Base-by-base conservation (phyloP, 108 stramenopile species). In the Phaeodactylum tricornutum region DNA sequence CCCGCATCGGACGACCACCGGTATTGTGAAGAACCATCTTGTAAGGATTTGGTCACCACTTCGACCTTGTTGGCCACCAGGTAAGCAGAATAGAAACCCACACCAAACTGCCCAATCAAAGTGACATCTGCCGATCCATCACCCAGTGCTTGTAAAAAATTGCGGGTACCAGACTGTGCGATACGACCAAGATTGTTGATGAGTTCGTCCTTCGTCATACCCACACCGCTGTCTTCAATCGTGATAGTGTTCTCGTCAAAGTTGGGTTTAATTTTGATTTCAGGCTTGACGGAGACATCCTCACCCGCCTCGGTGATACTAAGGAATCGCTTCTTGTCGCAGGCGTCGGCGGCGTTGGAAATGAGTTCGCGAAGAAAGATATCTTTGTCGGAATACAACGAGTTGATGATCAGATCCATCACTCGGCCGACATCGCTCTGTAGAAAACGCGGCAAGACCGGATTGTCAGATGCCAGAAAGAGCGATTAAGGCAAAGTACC, bases 401-500 rank as follows among this genome's bases (percentile, higher is more conserved):
- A 88, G 67, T 98, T 95, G 81, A 98, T 98, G 68, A 98, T 98
- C 64, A 98, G 84, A 61, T 96, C 95, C 95, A 98, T 96, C 30
- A 96, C 93, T 1, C 94, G 81, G 21, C 83, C 83, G 38, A 94
- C 91, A 54, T 98, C 94, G 27, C 94, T 93, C 56, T 86, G 47
- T 30, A 34, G 33, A n/a, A n/a, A n/a, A n/a, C n/a, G n/a, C n/a
- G n/a, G n/a, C n/a, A n/a, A n/a, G n/a, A n/a, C n/a, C n/a, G n/a
- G n/a, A n/a, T n/a, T n/a, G n/a, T n/a, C n/a, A n/a, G n/a, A n/a
- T n/a, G n/a, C n/a, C n/a, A n/a, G n/a, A n/a, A n/a, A n/a, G n/a
- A n/a, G n/a, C n/a, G n/a, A n/a, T n/a, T n/a, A n/a, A n/a, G n/a
- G n/a, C n/a, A n/a, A n/a, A n/a, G n/a, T n/a, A n/a, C n/a, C n/a